Evolutionary conservation across 176 grass and related monocot species (phyloP), one percentile per base, ranked within the genome.

Genomic region (Pontederia crassipes): DNA sequence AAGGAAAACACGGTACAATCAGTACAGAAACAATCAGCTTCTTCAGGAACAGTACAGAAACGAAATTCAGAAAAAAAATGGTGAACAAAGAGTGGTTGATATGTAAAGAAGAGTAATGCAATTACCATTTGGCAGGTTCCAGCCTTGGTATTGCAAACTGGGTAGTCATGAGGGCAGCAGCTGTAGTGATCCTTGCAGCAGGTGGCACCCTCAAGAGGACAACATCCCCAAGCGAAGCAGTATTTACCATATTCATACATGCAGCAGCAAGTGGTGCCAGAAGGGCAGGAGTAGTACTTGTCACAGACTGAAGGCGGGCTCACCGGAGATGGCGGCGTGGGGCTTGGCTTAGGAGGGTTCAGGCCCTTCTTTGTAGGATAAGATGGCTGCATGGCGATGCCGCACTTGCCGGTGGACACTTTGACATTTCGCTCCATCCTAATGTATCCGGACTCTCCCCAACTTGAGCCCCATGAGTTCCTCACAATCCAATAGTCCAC

Each of bases 401-500:
- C 93, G 8, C 93, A 97, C 76, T 97, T 91, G 54, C 93, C 93
- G 4, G 46, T 53, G 45, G 69, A 49, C 1, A 1, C 27, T 0
- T 75, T 71, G 46, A 97, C 66, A 61, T 91, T 85, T 20, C 93
- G 76, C 16, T 88, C 78, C 93, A 97, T 85, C 66, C 84, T 76
- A 63, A 97, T 49, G 46, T 97, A 97, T 11, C 93, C 93, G 8
- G 65, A 26, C 74, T 97, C 93, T 1, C 93, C 92, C 93, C 93
- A 97, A 13, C 74, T 51, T 0, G 79, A 24, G 9, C 87, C 87
- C 87, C 93, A 97, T 14, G 93, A 97, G 76, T 97, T 97, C 62
- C 83, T 84, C 15, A 97, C 93, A 12, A 88, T 85, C 93, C 93
- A 92, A 78, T 92, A 97, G 71, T 88, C 87, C 18, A 80, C 79